phyloP scores from a whole-genome alignment of 2,329 filamentous ascomycete genomes.

The Scortechinia acanthostroma region DNA sequence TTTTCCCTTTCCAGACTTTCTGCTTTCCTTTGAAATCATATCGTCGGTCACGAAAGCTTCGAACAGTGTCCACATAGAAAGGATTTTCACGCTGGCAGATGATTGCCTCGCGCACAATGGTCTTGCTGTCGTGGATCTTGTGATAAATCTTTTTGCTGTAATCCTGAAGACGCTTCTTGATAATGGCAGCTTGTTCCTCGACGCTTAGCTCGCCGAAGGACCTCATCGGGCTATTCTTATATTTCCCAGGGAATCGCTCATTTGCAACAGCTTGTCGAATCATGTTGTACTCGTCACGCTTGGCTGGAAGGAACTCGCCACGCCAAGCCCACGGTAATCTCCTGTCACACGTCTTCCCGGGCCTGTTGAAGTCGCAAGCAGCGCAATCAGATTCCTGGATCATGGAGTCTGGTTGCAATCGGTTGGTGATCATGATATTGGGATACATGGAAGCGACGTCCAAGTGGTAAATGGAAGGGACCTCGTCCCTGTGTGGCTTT shows the following conservation, averaged over 20 bases:
- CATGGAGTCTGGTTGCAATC: conserved; percentile 97
- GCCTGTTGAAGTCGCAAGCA: conserved; percentile 94
- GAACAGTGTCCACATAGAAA: conserved; percentile 95
- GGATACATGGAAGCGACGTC: conserved; percentile 99
- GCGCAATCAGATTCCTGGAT: conserved; percentile 93
- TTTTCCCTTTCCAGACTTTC: conserved; percentile 97
- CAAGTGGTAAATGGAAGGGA: conserved; percentile 91
- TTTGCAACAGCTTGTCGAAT: conserved; percentile 85
- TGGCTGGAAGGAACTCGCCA: conserved; percentile 92
- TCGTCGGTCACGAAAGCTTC: conserved; percentile 88
- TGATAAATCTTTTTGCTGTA: conserved; percentile 99
- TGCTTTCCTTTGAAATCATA: conserved; percentile 98
- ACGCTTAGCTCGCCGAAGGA: conserved; percentile 72
- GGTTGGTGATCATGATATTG: conserved; percentile 99
- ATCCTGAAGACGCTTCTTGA: conserved; percentile 80
- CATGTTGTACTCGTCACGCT: conserved; percentile 99
- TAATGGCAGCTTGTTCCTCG: conserved; percentile 74
- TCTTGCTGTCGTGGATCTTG: conserved; percentile 93
- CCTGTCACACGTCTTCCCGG: conserved; percentile 92
- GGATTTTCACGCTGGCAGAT: conserved; percentile 98
- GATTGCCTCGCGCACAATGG: conserved; percentile 87
- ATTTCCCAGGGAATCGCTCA: conserved; percentile 80
- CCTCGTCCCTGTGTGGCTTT: conserved; percentile 77
- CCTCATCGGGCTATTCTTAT: conserved; percentile 51
- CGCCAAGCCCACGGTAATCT: conserved; percentile 95